A percentile compares a stretch with the other conserved stretches of the same genome.
Evolutionary conservation across 768 basidiomycete species (phyloP).

Genomic region (Trichaptum fuscoviolaceum): DNA sequence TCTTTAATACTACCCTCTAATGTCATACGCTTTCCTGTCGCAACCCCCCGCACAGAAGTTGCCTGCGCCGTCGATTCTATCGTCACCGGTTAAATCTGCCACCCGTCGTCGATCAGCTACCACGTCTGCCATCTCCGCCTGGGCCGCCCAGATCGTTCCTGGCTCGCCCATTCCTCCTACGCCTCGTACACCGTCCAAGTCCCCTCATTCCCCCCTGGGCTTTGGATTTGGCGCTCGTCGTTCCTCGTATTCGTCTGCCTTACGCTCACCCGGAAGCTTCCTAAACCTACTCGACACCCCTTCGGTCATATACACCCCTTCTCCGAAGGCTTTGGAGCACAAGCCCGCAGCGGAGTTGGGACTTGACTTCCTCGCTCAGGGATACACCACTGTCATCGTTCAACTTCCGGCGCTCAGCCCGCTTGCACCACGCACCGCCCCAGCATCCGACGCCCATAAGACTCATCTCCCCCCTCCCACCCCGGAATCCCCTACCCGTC

Average conservation of each 20-base stretch:
- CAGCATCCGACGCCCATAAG: slow-evolving; percentile 28
- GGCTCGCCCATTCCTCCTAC: slow-evolving; percentile 52
- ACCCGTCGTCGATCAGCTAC: slow-evolving; percentile 37
- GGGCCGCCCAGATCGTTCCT: slow-evolving; percentile 64
- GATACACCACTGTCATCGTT: slow-evolving; percentile 64
- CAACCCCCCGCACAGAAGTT: slow-evolving; percentile 25
- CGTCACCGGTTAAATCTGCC: slow-evolving; percentile 9
- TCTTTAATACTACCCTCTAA: background rate
- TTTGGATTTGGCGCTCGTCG: slow-evolving; percentile 22
- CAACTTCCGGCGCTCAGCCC: slow-evolving; percentile 15
- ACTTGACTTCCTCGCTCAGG: slow-evolving; percentile 52
- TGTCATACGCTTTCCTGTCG: slow-evolving; percentile 24
- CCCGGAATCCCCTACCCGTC: slow-evolving; percentile 14
- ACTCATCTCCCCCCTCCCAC: slow-evolving; percentile 33
- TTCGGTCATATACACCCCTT: slow-evolving; percentile 11
- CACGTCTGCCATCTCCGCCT: slow-evolving; percentile 46
- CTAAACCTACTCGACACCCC: slow-evolving; percentile 39
- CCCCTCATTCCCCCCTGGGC: slow-evolving; percentile 21
- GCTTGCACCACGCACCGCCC: background rate
- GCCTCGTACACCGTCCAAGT: slow-evolving; percentile 31
- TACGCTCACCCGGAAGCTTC: slow-evolving; percentile 42
- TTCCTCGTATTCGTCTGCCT: slow-evolving; percentile 33
- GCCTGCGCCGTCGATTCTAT: slow-evolving; percentile 12
- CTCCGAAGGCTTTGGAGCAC: slow-evolving; percentile 10
- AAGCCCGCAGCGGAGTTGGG: slow-evolving; percentile 46